These are phyloP conservation scores for Citrullus mucosospermus DNA, from an alignment of 306 rosid genomes.

Conservation along the genomic window DNA sequence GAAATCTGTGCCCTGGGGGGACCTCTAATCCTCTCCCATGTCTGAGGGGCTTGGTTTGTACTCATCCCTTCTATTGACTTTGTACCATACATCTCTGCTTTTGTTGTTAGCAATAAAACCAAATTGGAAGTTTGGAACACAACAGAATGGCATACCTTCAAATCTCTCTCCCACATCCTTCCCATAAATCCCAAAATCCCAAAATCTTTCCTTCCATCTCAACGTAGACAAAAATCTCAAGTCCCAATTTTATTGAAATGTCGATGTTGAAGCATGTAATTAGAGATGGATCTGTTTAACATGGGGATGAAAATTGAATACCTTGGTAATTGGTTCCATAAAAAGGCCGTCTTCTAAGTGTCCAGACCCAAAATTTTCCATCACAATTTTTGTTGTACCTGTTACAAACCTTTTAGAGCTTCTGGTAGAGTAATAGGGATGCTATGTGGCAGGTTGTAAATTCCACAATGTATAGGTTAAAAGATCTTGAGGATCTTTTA, in stretches of 20 bases:
- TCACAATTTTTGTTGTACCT: background rate
- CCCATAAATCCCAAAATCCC: background rate
- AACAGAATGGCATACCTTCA: background rate
- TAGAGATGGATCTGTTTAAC: no score
- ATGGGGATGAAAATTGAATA: no score
- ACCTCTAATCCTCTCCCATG: background rate
- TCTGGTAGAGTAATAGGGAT: background rate
- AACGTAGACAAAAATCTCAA: no score
- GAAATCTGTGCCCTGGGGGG: background rate
- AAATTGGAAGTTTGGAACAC: background rate
- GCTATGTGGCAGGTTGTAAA: no score
- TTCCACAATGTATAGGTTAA: background rate
- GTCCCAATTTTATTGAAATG: no score
- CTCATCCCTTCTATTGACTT: background rate
- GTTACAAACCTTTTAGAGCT: background rate
- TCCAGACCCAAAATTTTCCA: background rate
- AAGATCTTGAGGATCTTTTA: background rate
- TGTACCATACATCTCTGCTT: background rate
- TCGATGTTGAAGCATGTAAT: no score
- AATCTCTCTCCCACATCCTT: background rate
- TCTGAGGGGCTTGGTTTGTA: conserved; percentile 1
- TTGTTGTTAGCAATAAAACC: background rate
- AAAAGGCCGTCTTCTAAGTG: background rate
- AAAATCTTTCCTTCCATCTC: background rate
- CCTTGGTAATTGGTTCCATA: no score